Percentiles rank a stretch among this genome's conserved stretches.
phyloP scores from a whole-genome alignment of 805 yeast genomes.

The Candida corydali region DNA sequence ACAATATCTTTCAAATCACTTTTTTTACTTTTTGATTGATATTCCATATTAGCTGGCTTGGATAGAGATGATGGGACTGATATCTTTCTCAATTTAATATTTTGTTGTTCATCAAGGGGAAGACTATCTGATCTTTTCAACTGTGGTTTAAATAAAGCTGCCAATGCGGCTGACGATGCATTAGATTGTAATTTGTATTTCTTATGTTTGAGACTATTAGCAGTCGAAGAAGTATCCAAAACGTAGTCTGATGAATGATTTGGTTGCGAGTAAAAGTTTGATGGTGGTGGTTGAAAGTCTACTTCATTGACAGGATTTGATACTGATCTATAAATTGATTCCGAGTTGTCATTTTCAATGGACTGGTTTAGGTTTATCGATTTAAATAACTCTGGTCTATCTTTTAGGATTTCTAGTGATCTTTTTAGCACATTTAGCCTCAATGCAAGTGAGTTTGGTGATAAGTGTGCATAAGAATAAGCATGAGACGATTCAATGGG shows the following conservation, averaged over 20 bases:
- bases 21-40: too few relatives aligned
- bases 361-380: slow-evolving; percentile 7
- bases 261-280: slow-evolving; percentile 1
- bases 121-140: slow-evolving; percentile 33
- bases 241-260: slow-evolving; percentile 6
- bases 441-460: slow-evolving; percentile 76
- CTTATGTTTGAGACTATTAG: slow-evolving; percentile 1
- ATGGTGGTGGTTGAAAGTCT: neutral
- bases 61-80: slow-evolving; percentile 7
- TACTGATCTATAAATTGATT: slow-evolving; percentile 4
- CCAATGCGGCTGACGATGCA: slow-evolving; percentile 46
- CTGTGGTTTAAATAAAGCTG: slow-evolving; percentile 40
- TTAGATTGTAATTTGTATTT: slow-evolving; percentile 32
- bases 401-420: slow-evolving; percentile 68
- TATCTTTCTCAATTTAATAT: neutral
- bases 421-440: slow-evolving; percentile 71
- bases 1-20: slow-evolving; percentile 49
- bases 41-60: neutral
- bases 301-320: slow-evolving; percentile 4
- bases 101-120: slow-evolving; percentile 17
- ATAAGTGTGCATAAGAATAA: slow-evolving; percentile 76
- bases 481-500: slow-evolving; percentile 81
- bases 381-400: slow-evolving; percentile 50
- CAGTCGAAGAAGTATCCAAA: slow-evolving; percentile 1
- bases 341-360: neutral